Conservation (phyloP, 768 basidiomycete species). For the Pleurotus pulmonarius region DNA sequence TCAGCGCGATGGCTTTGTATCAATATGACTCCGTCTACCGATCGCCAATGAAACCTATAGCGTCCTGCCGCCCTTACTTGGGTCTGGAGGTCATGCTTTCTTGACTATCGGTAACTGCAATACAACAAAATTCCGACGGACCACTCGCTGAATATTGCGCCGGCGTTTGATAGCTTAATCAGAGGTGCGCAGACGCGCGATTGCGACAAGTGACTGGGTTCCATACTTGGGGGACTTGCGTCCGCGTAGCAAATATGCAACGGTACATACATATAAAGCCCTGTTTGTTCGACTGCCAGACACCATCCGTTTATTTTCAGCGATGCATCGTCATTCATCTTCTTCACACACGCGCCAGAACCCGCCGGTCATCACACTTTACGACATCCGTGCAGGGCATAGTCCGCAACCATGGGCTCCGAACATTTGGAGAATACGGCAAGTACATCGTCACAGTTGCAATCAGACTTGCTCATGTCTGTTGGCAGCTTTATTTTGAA, state of each 20-base stretch:
- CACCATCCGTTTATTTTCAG: neutral
- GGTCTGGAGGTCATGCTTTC: neutral
- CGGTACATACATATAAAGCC: no score
- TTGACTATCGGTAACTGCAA: neutral
- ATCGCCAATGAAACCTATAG: neutral
- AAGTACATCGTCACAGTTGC: conserved; percentile 6
- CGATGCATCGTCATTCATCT: neutral
- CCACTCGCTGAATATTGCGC: conserved; percentile 1
- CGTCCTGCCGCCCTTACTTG: neutral
- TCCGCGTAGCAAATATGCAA: no score
- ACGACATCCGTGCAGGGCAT: conserved; percentile 56
- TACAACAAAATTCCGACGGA: conserved; percentile 2
- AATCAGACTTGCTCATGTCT: neutral
- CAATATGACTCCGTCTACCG: conserved; percentile 5
- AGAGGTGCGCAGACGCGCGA: conserved; percentile 3
- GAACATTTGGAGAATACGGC: conserved; percentile 73
- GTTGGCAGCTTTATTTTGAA: conserved; percentile 64
- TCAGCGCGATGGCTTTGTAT: conserved; percentile 1
- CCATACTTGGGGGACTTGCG: neutral
- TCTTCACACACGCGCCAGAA: neutral
- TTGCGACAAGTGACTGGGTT: conserved; percentile 4
- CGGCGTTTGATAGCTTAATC: conserved; percentile 4
- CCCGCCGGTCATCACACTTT: conserved; percentile 55
- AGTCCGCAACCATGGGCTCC: conserved; percentile 72
- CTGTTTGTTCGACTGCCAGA: no score